Evolutionary conservation across 495 filamentous ascomycete species (phyloP).

Genomic region (Daldinia grandis): DNA sequence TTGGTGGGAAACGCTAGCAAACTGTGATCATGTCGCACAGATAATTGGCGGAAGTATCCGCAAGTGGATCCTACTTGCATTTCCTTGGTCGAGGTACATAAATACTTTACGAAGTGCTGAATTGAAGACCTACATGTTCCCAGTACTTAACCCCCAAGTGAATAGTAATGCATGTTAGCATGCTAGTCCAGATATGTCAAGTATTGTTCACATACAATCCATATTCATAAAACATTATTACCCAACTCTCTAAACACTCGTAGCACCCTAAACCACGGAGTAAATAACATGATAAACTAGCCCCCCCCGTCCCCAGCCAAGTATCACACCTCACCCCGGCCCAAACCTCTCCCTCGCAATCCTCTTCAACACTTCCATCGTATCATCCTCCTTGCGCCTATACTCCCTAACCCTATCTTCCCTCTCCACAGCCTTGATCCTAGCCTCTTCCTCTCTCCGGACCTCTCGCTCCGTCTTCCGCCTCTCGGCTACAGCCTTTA

Average conservation of each 20-base stretch:
- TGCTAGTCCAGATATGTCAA: neutral
- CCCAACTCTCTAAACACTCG: no score
- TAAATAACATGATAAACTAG: neutral
- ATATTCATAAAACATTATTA: no score
- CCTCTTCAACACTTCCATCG: constrained; percentile 70
- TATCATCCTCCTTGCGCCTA: constrained; percentile 68
- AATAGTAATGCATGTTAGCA: neutral
- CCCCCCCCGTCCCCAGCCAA: neutral
- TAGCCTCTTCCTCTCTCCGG: constrained; percentile 68
- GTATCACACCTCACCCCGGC: neutral
- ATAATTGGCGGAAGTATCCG: neutral
- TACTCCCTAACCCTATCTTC: constrained; percentile 68
- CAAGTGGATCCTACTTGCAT: neutral
- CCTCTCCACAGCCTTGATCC: constrained; percentile 68
- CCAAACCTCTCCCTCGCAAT: constrained; percentile 70
- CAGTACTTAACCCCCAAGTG: no score
- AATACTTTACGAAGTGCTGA: neutral
- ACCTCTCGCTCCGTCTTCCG: constrained; percentile 73
- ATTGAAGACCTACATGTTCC: no score
- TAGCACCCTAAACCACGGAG: no score
- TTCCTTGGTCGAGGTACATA: no score
- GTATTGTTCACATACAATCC: no score
- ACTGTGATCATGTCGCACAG: neutral
- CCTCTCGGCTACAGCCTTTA: constrained; percentile 62
- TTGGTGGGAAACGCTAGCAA: neutral